Conservation (phyloP, 2,329 filamentous ascomycete species). For the Pochonia chlamydosporia region DNA sequence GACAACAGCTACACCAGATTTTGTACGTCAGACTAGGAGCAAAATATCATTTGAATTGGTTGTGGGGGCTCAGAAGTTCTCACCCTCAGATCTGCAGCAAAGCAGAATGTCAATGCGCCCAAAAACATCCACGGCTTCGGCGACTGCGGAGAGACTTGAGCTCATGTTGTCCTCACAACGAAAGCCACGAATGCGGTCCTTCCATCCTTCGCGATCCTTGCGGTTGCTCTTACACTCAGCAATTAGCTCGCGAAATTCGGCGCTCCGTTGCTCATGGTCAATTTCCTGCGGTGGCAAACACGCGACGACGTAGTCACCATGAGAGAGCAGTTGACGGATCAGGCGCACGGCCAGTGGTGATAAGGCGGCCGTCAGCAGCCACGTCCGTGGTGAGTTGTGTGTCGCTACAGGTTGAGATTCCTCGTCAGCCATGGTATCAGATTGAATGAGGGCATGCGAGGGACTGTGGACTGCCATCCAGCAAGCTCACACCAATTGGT, state of each 20-base stretch:
- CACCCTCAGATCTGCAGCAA: constrained; percentile 83
- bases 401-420: constrained; percentile 41
- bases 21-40: background rate
- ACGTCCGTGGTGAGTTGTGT: constrained; percentile 74
- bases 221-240: constrained; percentile 58
- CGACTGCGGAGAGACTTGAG: constrained; percentile 79
- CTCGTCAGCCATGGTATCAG: constrained; percentile 23
- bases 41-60: background rate
- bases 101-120: constrained; percentile 84
- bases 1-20: constrained; percentile 58
- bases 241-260: constrained; percentile 75
- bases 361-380: constrained; percentile 84
- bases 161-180: constrained; percentile 59
- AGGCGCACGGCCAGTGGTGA: constrained; percentile 81
- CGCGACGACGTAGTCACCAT: constrained; percentile 85
- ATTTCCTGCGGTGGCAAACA: constrained; percentile 76
- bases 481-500: too few species aligned
- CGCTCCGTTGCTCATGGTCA: constrained; percentile 67
- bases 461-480: too few species aligned
- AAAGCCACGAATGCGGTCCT: constrained; percentile 65
- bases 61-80: constrained; percentile 9
- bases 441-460: background rate
- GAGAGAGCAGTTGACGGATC: constrained; percentile 73
- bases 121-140: constrained; percentile 79
- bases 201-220: constrained; percentile 71